Percentiles rank a stretch among this genome's conserved stretches.
Evolutionary conservation across 345 rosid species (phyloP).

Genomic region (Corymbia maculata): DNA sequence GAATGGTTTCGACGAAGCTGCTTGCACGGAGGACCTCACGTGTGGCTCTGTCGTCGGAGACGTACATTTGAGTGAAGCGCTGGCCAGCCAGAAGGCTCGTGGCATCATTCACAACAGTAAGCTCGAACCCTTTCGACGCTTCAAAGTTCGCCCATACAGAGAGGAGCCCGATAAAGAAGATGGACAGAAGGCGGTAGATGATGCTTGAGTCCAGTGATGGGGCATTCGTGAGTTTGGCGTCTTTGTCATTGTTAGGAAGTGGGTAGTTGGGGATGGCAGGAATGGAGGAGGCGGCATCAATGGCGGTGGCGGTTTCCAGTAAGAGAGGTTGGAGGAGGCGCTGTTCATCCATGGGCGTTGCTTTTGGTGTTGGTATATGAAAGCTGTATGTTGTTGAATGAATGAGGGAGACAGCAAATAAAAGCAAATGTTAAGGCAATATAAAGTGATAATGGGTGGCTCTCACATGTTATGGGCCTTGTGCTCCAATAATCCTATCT

Average conservation of each 20-base stretch:
- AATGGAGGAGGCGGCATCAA: neutral
- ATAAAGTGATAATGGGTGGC: neutral
- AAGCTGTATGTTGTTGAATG: neutral
- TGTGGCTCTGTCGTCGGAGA: neutral
- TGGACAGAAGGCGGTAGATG: slow-evolving; percentile 13
- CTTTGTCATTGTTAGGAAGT: neutral
- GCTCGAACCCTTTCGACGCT: slow-evolving; percentile 3
- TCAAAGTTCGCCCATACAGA: slow-evolving; percentile 52
- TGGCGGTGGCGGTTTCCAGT: neutral
- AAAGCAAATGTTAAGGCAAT: neutral
- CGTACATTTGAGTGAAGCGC: neutral
- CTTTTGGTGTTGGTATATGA: neutral
- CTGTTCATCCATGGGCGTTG: neutral
- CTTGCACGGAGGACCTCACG: neutral
- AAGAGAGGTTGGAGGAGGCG: neutral
- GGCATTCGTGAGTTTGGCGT: neutral
- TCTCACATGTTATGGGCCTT: neutral
- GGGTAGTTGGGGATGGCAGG: neutral
- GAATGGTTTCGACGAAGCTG: neutral
- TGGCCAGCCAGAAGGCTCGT: neutral
- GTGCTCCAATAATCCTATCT: neutral
- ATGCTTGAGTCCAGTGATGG: neutral
- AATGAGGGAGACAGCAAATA: neutral
- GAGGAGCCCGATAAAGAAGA: slow-evolving; percentile 27
- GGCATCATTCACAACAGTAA: neutral